Evolutionary conservation across 306 rosid species (phyloP), one percentile per base, ranked within the genome.

Genomic region (Quercus berberidifolia): DNA sequence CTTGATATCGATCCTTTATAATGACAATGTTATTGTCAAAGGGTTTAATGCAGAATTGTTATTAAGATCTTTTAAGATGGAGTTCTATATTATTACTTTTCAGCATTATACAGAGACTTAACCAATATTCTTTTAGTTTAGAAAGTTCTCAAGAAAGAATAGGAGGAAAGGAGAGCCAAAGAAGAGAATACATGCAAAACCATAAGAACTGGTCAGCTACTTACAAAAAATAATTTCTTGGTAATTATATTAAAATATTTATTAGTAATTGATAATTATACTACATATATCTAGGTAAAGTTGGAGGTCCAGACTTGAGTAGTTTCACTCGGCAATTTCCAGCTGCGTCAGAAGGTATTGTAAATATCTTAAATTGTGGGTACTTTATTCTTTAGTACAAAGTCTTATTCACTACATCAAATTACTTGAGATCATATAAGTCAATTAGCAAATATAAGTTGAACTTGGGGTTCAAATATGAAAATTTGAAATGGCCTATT

Each of bases 121-220:
- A 77, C 75, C 25, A 33, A 57, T 4, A 38, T 17, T 49, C 43
- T 74, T 82, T 72, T 73, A 46, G 73, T 74, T 75, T 62, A 52
- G 52, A 2, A 78, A 95, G 98, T 86, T 85, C 90, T 92, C 74
- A 91, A 90, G 93, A 95, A 89, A 88, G 94, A 95, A 85, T 98
- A 92, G 74, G 92, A 88, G 91, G 97, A 90, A 83, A 85, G 84
- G 83, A 91, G 74, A 60, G 90, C 91, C 67, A 90, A 76, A 87
- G 94, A 89, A 83, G 92, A 91, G 73, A 85, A 71, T 77, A 76
- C 63, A 31, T 82, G 75, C 57, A 88, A 89, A 87, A 83, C 82
- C 70, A 33, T 60, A 38, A 86, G 46, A 81, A 72, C 87, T 14
- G 99, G 97, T 92, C 65, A 87, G 88, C 78, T 79, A 76, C 70